Percentiles rank a stretch among this genome's conserved stretches.
phyloP scores from a whole-genome alignment of 2,329 filamentous ascomycete genomes.

The Cladophialophora psammophila region DNA sequence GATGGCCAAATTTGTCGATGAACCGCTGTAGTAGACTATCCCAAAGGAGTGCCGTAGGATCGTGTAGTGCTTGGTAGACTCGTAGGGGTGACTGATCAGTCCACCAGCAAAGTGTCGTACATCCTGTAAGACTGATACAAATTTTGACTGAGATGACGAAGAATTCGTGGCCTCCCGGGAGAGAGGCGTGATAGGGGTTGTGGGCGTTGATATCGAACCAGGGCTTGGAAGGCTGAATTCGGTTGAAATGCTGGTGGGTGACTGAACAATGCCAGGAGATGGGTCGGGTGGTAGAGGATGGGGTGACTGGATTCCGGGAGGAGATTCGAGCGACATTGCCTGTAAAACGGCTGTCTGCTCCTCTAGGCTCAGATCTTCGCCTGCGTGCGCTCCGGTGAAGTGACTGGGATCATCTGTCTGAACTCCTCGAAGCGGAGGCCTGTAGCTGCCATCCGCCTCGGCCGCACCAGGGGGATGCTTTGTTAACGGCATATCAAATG shows the following conservation, averaged over 20 bases:
- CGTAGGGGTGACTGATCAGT: constrained; percentile 67
- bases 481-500: constrained; percentile 10
- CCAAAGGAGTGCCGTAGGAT: constrained; percentile 71
- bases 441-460: constrained; percentile 2
- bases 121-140: constrained; percentile 54
- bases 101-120: constrained; percentile 71
- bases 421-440: constrained; percentile 21
- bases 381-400: not conserved
- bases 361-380: constrained; percentile 25
- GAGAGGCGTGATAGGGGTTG: constrained; percentile 17
- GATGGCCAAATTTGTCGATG: constrained; percentile 68
- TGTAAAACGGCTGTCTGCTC: constrained; percentile 34
- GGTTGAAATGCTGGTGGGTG: constrained; percentile 28
- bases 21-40: constrained; percentile 71
- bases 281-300: constrained; percentile 25
- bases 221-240: constrained; percentile 12
- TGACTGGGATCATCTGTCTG: constrained; percentile 33
- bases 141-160: constrained; percentile 29
- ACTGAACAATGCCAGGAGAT: constrained; percentile 30
- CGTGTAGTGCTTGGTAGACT: constrained; percentile 70
- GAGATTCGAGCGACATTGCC: constrained; percentile 34
- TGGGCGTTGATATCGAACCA: constrained; percentile 13
- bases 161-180: constrained; percentile 12
- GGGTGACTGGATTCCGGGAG: constrained; percentile 21
- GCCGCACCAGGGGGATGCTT: constrained; percentile 2